Evolutionary conservation across 139 green algal genomes (phyloP), one percentile per base, ranked within the genome.

Genomic region (Pycnococcus provasolii): DNA sequence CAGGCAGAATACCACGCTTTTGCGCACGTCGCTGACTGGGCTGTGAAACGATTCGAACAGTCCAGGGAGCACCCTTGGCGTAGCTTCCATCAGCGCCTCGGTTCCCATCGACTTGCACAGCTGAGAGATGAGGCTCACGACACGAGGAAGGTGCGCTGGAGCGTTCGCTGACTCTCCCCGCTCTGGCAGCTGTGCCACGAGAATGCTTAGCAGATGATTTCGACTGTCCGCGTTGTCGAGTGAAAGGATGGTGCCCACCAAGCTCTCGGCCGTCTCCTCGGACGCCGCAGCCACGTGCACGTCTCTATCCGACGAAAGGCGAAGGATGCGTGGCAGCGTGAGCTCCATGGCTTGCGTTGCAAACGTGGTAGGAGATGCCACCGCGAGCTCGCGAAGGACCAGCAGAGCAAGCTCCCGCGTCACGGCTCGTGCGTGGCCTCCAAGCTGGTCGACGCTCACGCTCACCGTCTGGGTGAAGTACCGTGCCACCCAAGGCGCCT

Each of bases 21-120:
- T 87, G 59, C 85, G 76, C 58, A 90, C 79, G 54, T 90, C 84
- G 5, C 84, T 72, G 1, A 67, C 58, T 3, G 73, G 60, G 45
- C 79, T 80, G 15, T 64, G 42, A 67, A 86, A 88, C 7, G 81
- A 67, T 3, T 73, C 58, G 63, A 85, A 81, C 11, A 89, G 71
- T 41, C 74, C 67, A 11, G 84, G 85, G 72, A 87, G 57, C 65
- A 87, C 66, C 53, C 59, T 55, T 1, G 59, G 54, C 47, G 77
- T 67, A n/a, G 60, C 40, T 3, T 45, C 43, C 42, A 67, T 44
- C 55, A 82, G 70, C 47, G 62, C 60, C 42, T 46, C 44, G 43
- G 58, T 8, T 37, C 4, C 15, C 58, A 51, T 64, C 42, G 11
- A 26, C 50, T 11, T 55, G 11, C 9, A 55, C 50, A 26, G 26